Conservation (phyloP, 176 grass and related monocot species). For the Ensete glaucum region DNA sequence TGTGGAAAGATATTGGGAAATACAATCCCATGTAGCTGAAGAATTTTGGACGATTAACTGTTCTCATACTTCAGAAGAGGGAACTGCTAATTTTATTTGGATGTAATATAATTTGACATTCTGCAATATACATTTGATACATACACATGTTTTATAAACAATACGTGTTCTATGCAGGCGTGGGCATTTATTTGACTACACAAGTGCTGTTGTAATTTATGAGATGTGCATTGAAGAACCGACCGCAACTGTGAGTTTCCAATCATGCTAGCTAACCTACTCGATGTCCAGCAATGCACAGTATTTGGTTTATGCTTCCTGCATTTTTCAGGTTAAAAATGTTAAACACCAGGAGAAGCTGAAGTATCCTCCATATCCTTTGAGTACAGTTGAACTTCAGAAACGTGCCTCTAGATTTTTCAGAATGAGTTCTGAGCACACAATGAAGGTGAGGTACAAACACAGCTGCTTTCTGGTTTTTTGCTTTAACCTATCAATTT, state of each 20-base stretch:
- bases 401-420: constrained; percentile 98
- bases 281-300: neutral
- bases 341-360: constrained; percentile 80
- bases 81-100: constrained; percentile 73
- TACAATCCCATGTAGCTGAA: constrained; percentile 91
- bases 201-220: constrained; percentile 63
- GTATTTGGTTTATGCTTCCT: neutral
- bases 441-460: constrained; percentile 62
- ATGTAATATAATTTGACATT: constrained; percentile 36
- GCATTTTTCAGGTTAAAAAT: constrained; percentile 53
- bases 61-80: constrained; percentile 89
- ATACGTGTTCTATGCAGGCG: constrained; percentile 45
- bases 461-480: neutral
- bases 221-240: constrained; percentile 92
- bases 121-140: neutral
- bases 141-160: constrained; percentile 10
- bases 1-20: constrained; percentile 91
- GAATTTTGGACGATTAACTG: constrained; percentile 98
- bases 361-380: constrained; percentile 93
- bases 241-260: constrained; percentile 68
- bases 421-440: constrained; percentile 90
- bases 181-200: constrained; percentile 87
- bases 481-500: neutral
- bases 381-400: constrained; percentile 90
- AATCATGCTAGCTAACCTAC: neutral